Conservation (phyloP, 2,329 filamentous ascomycete genomes). For the Elsinoe necatrix region DNA sequence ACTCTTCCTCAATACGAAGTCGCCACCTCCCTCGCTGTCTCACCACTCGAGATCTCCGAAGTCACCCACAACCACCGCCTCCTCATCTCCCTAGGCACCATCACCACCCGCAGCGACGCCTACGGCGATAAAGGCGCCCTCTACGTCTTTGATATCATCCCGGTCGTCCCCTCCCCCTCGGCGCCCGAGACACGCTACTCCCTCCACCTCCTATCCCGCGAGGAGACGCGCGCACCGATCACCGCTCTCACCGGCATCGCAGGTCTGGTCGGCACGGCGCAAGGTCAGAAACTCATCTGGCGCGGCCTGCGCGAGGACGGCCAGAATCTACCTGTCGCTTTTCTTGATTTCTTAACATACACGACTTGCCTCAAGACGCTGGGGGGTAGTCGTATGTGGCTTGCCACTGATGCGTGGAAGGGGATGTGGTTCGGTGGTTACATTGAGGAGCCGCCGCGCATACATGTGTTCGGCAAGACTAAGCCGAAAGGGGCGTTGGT, state of each 20-base stretch:
- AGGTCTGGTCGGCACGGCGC: constrained; percentile 84
- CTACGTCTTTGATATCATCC: constrained; percentile 84
- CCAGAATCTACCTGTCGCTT: constrained; percentile 83
- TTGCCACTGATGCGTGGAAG: constrained; percentile 85
- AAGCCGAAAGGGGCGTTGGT: constrained; percentile 68
- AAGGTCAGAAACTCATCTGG: constrained; percentile 94
- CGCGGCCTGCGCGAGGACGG: constrained; percentile 92
- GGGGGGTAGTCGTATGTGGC: constrained; percentile 70
- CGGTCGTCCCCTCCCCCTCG: constrained; percentile 81
- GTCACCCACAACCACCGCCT: constrained; percentile 77
- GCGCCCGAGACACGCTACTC: constrained; percentile 77
- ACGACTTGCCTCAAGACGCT: constrained; percentile 79
- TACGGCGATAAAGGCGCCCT: constrained; percentile 75
- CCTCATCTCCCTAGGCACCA: constrained; percentile 76
- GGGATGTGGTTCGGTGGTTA: constrained; percentile 96
- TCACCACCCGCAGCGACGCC: constrained; percentile 81
- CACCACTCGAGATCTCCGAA: constrained; percentile 85
- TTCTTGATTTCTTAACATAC: constrained; percentile 95
- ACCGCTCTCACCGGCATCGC: constrained; percentile 76
- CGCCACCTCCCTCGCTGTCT: constrained; percentile 70
- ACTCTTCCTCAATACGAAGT: constrained; percentile 66
- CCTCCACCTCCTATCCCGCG: constrained; percentile 76
- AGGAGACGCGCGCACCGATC: constrained; percentile 87
- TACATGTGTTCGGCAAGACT: constrained; percentile 87
- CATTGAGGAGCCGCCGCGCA: constrained; percentile 91